Base-by-base conservation (phyloP, 768 basidiomycete species). In the Gautieria morchelliformis region DNA sequence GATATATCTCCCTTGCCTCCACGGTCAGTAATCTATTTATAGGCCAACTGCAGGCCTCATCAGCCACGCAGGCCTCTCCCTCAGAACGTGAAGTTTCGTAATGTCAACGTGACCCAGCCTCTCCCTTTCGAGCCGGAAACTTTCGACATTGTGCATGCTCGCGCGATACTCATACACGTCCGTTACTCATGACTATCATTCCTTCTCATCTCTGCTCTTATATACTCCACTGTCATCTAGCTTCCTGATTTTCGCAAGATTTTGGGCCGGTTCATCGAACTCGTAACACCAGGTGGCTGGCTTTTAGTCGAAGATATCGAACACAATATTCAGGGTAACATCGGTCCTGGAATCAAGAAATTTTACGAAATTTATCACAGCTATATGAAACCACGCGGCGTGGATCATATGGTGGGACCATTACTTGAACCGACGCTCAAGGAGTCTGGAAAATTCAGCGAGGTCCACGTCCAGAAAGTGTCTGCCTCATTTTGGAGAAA, bases 261-360 rank as follows among this genome's bases (percentile, higher is more conserved):
- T 17, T 58, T 66, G 12, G 35, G 44, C 27, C 62, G 59, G 32
- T 53, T 63, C 15, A 55, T 58, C 42, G 48, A 58, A 51, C 60
- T 65, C 32, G 53, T 67, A 53, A 59, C 49, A 33, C 66, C 65
- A 4, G 63, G 66, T 9, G 66, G 65, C 32, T 64, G 63, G 61
- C 61, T 67, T 15, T 58, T 67, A 22, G 30, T 67, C 50, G 64
- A 65, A 17, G 66, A 67, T 7, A 59, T 58, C 32, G 53, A 19
- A 12, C 32, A 11, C 20, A n/a, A 9, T 27, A 12, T 39, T 5
- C 30, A 10, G 11, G 50, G 50, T 11, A 37, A 37, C 35, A 37
- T 14, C 9, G 35, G 35, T 9, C 35, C 35, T 37, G 35, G 10
- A 14, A 37, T 37, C 2, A 9, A 37, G 35, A 37, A 37, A 9